Conservation (phyloP, 208 protist species). For the Naegleria lovaniensis region DNA sequence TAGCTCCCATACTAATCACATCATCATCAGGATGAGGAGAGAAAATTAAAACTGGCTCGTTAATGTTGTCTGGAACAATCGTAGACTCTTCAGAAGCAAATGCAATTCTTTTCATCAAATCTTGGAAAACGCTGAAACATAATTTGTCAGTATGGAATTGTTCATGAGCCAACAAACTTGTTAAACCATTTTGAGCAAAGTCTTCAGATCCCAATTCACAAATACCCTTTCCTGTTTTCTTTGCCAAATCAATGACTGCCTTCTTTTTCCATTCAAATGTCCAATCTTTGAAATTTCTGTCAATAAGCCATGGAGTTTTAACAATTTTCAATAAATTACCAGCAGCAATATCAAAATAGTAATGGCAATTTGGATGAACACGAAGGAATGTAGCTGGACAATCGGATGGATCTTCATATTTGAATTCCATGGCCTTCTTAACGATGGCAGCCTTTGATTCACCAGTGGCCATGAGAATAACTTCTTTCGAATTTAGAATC, state of each 20-base stretch:
- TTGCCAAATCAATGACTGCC: constrained; percentile 45
- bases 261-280: constrained; percentile 43
- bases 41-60: constrained; percentile 50
- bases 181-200: constrained; percentile 38
- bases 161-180: constrained; percentile 27
- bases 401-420: constrained; percentile 20
- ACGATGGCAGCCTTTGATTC: constrained; percentile 47
- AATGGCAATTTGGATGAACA: background rate
- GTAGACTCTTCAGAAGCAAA: background rate
- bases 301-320: constrained; percentile 43
- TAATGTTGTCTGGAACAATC: constrained; percentile 8
- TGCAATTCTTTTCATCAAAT: constrained; percentile 29
- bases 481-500: constrained; percentile 35
- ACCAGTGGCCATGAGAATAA: constrained; percentile 52
- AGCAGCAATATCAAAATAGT: constrained; percentile 45
- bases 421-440: constrained; percentile 42
- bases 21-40: constrained; percentile 65
- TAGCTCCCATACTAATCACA: constrained; percentile 59
- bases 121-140: constrained; percentile 6
- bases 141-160: constrained; percentile 23
- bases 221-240: constrained; percentile 48
- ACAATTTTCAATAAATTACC: constrained; percentile 33
- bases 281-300: background rate
- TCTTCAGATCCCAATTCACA: constrained; percentile 45
- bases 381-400: constrained; percentile 17